These are phyloP conservation scores for Xylaria sp. DNA, from an alignment of 2,329 filamentous ascomycete genomes.

Conservation along the genomic window DNA sequence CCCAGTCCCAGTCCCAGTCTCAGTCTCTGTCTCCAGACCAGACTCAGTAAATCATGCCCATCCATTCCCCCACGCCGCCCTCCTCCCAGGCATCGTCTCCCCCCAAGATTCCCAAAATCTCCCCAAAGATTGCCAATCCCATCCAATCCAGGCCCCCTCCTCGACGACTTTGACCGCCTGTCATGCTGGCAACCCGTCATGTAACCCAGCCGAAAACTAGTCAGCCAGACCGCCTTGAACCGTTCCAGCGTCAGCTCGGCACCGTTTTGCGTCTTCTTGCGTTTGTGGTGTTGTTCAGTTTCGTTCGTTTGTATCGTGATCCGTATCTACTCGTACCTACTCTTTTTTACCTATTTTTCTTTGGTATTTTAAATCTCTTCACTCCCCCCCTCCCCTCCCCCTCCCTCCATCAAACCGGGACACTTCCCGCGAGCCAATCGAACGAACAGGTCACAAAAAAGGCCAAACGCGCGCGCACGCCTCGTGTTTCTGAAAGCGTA, in stretches of 20 bases:
- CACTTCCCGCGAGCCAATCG: constrained; percentile 15
- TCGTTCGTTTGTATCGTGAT: not conserved
- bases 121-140: constrained; percentile 9
- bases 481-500: constrained; percentile 1
- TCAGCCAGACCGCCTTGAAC: constrained; percentile 32
- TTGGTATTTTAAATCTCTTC: not conserved
- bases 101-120: too few species aligned
- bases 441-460: constrained; percentile 15
- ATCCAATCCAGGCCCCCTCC: constrained; percentile 20
- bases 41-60: constrained; percentile 4
- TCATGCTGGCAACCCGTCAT: constrained; percentile 25
- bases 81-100: not conserved
- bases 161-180: constrained; percentile 29
- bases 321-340: too few species aligned
- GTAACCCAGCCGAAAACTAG: constrained; percentile 25
- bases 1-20: too few species aligned
- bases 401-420: constrained; percentile 16
- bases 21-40: too few species aligned
- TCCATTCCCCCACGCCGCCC: constrained; percentile 20
- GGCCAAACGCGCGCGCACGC: constrained; percentile 2
- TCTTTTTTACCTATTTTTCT: not conserved
- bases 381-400: not conserved
- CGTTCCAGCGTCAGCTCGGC: constrained; percentile 27
- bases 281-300: not conserved
- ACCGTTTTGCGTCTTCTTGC: constrained; percentile 17